Percentiles rank a stretch among this genome's conserved stretches.
Conservation (phyloP, 1,284 basidiomycete genomes). For the Boletus holoroseus region DNA sequence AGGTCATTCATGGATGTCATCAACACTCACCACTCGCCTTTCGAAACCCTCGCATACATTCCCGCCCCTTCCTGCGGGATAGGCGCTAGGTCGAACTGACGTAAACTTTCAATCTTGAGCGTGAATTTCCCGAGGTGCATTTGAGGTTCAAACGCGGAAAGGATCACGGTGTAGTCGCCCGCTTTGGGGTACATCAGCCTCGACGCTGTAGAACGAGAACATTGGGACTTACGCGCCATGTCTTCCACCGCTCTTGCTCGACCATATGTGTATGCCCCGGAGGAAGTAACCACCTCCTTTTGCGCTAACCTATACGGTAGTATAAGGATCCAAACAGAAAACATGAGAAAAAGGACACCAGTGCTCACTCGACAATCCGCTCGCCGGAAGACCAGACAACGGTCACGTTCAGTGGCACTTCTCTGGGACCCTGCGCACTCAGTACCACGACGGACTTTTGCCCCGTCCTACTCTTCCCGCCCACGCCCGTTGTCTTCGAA, state of each 20-base stretch:
- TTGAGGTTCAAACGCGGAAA: conserved; percentile 76
- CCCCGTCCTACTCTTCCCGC: conserved; percentile 1
- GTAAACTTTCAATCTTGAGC: conserved; percentile 58
- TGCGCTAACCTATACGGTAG: conserved; percentile 43
- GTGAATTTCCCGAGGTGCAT: conserved; percentile 60
- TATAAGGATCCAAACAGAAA: neutral
- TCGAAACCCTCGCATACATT: conserved; percentile 71
- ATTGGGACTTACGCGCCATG: conserved; percentile 47
- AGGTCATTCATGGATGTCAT: neutral
- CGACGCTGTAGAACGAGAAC: neutral
- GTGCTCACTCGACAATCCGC: conserved; percentile 68
- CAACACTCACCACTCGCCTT: conserved; percentile 61
- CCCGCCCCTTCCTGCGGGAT: conserved; percentile 90
- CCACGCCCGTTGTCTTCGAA: neutral
- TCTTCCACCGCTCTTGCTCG: conserved; percentile 53
- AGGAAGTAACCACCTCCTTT: conserved; percentile 67
- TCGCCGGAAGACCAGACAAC: conserved; percentile 72
- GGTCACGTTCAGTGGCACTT: conserved; percentile 71
- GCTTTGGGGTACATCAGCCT: conserved; percentile 39
- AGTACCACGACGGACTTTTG: conserved; percentile 47
- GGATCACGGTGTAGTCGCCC: conserved; percentile 76
- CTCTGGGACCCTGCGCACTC: conserved; percentile 53
- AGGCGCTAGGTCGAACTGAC: conserved; percentile 61
- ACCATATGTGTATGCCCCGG: conserved; percentile 81
- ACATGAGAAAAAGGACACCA: neutral